phyloP scores from a whole-genome alignment of 768 basidiomycete genomes.

The Suillus tomentosus region DNA sequence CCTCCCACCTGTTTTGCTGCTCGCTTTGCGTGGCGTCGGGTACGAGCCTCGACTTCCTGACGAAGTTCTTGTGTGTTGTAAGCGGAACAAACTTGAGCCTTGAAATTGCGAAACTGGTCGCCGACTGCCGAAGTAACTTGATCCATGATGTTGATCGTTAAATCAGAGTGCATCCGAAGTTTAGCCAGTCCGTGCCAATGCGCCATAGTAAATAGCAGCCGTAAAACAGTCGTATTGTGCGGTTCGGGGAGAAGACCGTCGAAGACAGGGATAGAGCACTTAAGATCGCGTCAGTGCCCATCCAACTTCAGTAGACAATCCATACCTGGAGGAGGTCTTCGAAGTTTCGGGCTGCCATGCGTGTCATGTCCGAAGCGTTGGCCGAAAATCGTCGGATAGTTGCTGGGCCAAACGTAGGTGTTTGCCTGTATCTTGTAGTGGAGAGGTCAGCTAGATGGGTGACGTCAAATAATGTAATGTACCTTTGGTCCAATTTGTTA shows the following conservation, averaged over 20 bases:
- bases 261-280: slow-evolving; percentile 36
- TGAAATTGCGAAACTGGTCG: background rate
- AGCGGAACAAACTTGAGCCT: background rate
- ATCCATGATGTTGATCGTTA: background rate
- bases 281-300: background rate
- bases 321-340: slow-evolving; percentile 37
- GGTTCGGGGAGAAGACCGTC: slow-evolving; percentile 26
- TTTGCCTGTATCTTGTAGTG: too few species aligned
- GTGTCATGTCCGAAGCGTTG: slow-evolving; percentile 36
- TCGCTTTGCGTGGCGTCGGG: slow-evolving; percentile 3
- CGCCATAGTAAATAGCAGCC: slow-evolving; percentile 12
- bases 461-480: too few species aligned
- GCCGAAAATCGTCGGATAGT: slow-evolving; percentile 33
- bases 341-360: slow-evolving; percentile 37
- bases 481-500: too few species aligned
- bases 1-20: slow-evolving; percentile 9
- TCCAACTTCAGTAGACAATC: background rate
- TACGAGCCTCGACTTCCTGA: background rate
- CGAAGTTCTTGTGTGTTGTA: background rate
- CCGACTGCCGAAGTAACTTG: background rate
- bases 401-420: slow-evolving; percentile 30
- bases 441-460: too few species aligned
- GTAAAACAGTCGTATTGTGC: slow-evolving; percentile 12
- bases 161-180: background rate
- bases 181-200: slow-evolving; percentile 20